These are phyloP conservation scores for Lactuca sativa DNA, from an alignment of 129 eudicot genomes.

Conservation along the genomic window DNA sequence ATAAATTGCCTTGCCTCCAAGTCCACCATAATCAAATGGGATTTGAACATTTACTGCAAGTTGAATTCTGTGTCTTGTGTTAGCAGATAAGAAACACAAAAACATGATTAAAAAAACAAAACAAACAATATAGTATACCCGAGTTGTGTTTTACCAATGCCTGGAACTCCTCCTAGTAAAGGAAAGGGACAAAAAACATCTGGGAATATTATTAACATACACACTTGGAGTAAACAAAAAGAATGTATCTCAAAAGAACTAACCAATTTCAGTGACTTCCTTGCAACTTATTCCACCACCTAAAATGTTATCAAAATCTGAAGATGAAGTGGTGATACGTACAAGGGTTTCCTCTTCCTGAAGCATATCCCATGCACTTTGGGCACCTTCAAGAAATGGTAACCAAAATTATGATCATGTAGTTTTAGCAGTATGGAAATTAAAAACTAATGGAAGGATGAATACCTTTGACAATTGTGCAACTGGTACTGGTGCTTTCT, in stretches of 20 bases:
- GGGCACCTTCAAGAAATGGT: constrained; percentile 55
- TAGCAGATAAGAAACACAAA: constrained; percentile 3
- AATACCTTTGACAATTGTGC: constrained; percentile 58
- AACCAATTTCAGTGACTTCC: constrained; percentile 94
- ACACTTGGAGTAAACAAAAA: background rate
- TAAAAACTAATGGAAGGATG: background rate
- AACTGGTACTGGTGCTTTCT: constrained; percentile 37
- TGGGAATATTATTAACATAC: background rate
- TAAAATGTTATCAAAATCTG: constrained; percentile 76
- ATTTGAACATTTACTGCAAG: constrained; percentile 96
- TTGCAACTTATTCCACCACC: constrained; percentile 91
- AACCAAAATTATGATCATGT: background rate
- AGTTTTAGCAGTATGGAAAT: background rate
- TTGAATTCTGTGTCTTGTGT: constrained; percentile 65
- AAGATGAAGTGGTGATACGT: constrained; percentile 83
- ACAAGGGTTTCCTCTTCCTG: constrained; percentile 62
- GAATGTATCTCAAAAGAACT: constrained; percentile 10
- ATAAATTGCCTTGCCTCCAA: constrained; percentile 83
- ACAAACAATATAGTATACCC: constrained; percentile 50
- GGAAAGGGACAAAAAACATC: background rate
- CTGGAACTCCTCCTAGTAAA: constrained; percentile 89
- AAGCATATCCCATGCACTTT: constrained; percentile 91
- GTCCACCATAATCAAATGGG: constrained; percentile 78
- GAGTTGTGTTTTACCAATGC: constrained; percentile 95
- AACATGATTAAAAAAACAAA: background rate